phyloP scores from a whole-genome alignment of 352 stramenopile species.

The Nothophytophthora sp. region DNA sequence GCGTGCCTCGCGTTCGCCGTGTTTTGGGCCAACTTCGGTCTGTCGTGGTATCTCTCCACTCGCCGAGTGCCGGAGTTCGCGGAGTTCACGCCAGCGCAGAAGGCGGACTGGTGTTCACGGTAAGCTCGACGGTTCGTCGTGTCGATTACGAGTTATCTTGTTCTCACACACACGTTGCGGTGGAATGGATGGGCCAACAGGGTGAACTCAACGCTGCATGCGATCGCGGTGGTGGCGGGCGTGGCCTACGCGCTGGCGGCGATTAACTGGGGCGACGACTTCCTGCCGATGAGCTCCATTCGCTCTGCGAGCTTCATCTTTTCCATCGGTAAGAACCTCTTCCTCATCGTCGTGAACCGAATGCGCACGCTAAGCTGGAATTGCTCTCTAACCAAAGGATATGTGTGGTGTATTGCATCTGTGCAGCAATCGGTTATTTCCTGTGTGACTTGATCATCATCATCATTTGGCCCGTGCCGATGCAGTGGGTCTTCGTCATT shows the following conservation, averaged over 20 bases:
- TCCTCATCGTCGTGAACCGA: not conserved
- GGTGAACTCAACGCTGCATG: constrained; percentile 83
- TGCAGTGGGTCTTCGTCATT: constrained; percentile 79
- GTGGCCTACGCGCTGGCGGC: constrained; percentile 63
- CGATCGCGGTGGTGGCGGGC: constrained; percentile 59
- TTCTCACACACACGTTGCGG: too few relatives aligned
- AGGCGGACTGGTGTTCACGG: constrained; percentile 84
- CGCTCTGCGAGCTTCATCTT: constrained; percentile 79
- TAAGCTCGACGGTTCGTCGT: constrained; percentile 29
- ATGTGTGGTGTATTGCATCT: too few relatives aligned
- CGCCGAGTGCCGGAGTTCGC: constrained; percentile 62
- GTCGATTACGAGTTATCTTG: too few relatives aligned
- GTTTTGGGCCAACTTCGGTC: constrained; percentile 69
- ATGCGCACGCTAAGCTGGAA: constrained; percentile 3
- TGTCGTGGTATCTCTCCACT: constrained; percentile 62
- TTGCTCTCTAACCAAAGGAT: too few relatives aligned
- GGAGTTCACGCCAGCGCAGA: constrained; percentile 60
- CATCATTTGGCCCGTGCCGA: constrained; percentile 70
- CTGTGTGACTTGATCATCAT: constrained; percentile 81
- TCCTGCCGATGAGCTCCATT: constrained; percentile 77
- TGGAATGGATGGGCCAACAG: constrained; percentile 19
- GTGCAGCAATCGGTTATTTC: constrained; percentile 78
- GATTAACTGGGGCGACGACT: constrained; percentile 63
- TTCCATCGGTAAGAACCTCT: constrained; percentile 56
- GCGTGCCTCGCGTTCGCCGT: constrained; percentile 56